Evolutionary conservation across 495 filamentous ascomycete genomes (phyloP).

Genomic region (Trichoderma virens): DNA sequence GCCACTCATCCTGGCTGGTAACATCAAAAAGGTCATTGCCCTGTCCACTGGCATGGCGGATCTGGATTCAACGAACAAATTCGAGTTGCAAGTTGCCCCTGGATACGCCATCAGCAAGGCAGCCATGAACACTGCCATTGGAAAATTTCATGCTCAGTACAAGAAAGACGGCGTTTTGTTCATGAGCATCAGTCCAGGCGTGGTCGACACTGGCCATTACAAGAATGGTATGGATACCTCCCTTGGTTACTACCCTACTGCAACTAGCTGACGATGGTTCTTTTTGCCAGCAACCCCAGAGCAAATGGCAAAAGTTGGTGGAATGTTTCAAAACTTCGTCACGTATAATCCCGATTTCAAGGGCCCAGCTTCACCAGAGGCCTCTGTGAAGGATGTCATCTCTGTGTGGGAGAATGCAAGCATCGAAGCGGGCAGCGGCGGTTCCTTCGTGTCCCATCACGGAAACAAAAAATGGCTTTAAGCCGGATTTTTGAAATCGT

Average conservation of each 20-base stretch:
- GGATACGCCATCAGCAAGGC: conserved; percentile 27
- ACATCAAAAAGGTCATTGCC: conserved; percentile 46
- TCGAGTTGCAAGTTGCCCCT: conserved; percentile 15
- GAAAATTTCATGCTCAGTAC: conserved; percentile 42
- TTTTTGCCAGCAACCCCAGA: conserved; percentile 27
- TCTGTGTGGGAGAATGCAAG: conserved; percentile 35
- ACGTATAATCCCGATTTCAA: conserved; percentile 43
- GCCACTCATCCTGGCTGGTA: conserved; percentile 42
- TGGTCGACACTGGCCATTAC: conserved; percentile 20
- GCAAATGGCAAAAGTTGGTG: conserved; percentile 22
- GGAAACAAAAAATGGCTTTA: conserved; percentile 46
- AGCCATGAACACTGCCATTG: conserved; percentile 31
- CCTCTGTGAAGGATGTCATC: conserved; percentile 31
- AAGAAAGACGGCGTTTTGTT: conserved; percentile 40
- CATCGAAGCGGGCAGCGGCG: conserved; percentile 41
- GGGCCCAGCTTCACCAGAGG: conserved; percentile 34
- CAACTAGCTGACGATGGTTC: background rate
- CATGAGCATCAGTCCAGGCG: conserved; percentile 27
- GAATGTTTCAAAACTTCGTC: conserved; percentile 29
- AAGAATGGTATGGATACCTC: conserved; percentile 7
- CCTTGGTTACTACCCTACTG: conserved; percentile 1
- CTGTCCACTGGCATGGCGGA: conserved; percentile 44
- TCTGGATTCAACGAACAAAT: conserved; percentile 18
- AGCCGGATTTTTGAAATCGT: too few species aligned
- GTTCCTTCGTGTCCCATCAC: conserved; percentile 45